Evolutionary conservation across 345 rosid genomes (phyloP).

Genomic region (Pelargonium nanum): DNA sequence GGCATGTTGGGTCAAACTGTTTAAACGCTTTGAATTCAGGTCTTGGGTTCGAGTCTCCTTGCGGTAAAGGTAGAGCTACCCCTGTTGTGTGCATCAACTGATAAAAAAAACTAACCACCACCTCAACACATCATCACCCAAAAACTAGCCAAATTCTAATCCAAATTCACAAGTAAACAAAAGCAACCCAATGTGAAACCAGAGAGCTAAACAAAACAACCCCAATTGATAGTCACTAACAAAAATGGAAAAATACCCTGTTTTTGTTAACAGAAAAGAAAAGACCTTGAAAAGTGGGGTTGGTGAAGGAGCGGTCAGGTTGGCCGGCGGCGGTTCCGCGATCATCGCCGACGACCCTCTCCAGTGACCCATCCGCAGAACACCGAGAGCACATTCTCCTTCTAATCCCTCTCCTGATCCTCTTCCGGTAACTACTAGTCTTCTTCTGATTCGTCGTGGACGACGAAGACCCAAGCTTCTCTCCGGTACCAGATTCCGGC

Average conservation of each 20-base stretch:
- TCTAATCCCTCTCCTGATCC: conserved; percentile 25
- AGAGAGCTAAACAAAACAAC: not conserved
- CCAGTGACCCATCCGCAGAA: conserved; percentile 41
- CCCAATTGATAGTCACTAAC: not conserved
- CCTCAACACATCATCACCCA: too few relatives aligned
- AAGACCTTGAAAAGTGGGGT: conserved; percentile 51
- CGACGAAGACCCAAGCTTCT: conserved; percentile 44
- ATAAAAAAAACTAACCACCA: too few relatives aligned
- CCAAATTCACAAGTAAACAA: not conserved
- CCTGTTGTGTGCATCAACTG: too few relatives aligned
- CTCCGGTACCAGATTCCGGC: conserved; percentile 43
- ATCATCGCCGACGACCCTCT: conserved; percentile 13
- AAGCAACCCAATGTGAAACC: not conserved
- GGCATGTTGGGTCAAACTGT: too few relatives aligned
- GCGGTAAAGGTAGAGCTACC: too few relatives aligned
- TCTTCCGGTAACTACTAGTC: conserved; percentile 16
- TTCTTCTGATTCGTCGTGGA: conserved; percentile 33
- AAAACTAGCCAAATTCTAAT: too few relatives aligned
- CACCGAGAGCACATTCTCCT: conserved; percentile 38
- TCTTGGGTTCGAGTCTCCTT: too few relatives aligned
- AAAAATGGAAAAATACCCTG: not conserved
- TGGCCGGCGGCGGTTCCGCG: conserved; percentile 5
- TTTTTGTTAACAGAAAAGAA: not conserved
- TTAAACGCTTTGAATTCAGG: too few relatives aligned
- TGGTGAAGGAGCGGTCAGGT: conserved; percentile 44